A percentile compares a stretch with the other conserved stretches of the same genome.
These are phyloP conservation scores for Coffea eugenioides DNA, from an alignment of 257 asterid genomes.

Conservation along the genomic window DNA sequence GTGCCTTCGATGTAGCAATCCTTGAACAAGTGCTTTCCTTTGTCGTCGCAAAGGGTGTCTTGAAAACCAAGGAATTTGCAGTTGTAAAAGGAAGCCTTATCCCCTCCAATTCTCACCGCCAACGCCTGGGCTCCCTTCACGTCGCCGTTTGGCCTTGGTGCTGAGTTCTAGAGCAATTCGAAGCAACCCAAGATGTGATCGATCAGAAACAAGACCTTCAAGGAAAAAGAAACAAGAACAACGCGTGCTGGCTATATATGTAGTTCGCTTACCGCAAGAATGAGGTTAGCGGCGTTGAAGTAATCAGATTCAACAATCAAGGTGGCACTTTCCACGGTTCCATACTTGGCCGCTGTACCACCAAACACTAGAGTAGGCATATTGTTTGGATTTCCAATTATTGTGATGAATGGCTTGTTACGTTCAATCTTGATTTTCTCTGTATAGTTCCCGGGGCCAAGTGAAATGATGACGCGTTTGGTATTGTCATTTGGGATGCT, in stretches of 20 bases:
- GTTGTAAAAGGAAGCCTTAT: too few relatives aligned
- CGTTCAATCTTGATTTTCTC: conserved; percentile 49
- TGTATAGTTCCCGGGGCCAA: conserved; percentile 67
- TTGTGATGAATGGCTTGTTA: conserved; percentile 49
- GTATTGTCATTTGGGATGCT: conserved; percentile 51
- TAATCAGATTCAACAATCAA: conserved; percentile 48
- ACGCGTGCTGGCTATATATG: too few relatives aligned
- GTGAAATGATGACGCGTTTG: conserved; percentile 42
- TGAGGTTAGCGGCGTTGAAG: conserved; percentile 56
- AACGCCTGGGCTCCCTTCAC: conserved; percentile 40
- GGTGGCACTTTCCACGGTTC: conserved; percentile 65
- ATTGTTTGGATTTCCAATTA: conserved; percentile 53
- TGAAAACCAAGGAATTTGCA: too few relatives aligned
- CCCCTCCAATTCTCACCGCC: too few relatives aligned
- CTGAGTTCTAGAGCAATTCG: conserved; percentile 41
- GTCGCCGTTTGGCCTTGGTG: conserved; percentile 60
- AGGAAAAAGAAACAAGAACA: neutral
- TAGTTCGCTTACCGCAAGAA: conserved; percentile 45
- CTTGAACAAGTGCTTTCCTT: too few relatives aligned
- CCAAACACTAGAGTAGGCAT: conserved; percentile 35
- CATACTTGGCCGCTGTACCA: conserved; percentile 56
- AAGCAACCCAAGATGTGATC: neutral
- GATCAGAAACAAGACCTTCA: neutral
- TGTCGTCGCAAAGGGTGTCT: too few relatives aligned
- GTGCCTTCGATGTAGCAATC: too few relatives aligned